phyloP scores from a whole-genome alignment of 2,329 filamentous ascomycete species.

The Parasarocladium wereldwijsianum region DNA sequence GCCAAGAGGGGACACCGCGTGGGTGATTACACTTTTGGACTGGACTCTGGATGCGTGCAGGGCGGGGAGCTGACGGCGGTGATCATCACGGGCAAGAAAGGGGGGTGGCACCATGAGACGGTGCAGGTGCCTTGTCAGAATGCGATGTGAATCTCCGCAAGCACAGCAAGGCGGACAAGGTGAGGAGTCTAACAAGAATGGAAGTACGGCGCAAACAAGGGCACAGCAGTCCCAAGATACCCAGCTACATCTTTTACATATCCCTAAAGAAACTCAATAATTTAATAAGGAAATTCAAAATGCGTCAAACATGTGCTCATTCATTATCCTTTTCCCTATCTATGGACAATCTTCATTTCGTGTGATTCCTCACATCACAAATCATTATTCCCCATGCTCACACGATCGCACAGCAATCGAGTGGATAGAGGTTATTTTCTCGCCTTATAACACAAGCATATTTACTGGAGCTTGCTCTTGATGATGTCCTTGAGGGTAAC shows the following conservation, averaged over 20 bases:
- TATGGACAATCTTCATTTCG: constrained; percentile 2
- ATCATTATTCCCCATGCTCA: constrained; percentile 1
- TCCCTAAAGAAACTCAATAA: not conserved
- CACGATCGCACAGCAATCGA: constrained; percentile 1
- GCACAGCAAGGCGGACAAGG: too few relatives aligned
- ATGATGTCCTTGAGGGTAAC: constrained; percentile 87
- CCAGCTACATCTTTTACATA: constrained; percentile 1
- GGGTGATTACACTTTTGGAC: constrained; percentile 59
- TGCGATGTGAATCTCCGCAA: too few relatives aligned
- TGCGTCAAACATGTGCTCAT: too few relatives aligned
- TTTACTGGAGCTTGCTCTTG: constrained; percentile 57
- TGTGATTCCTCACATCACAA: too few relatives aligned
- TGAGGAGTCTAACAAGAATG: too few relatives aligned
- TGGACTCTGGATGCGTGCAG: constrained; percentile 71
- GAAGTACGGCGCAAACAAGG: too few relatives aligned
- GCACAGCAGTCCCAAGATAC: too few relatives aligned
- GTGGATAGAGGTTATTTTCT: not conserved
- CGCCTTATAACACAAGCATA: too few relatives aligned
- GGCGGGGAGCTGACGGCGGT: constrained; percentile 65
- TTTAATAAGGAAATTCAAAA: too few relatives aligned
- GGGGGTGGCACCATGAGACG: constrained; percentile 19
- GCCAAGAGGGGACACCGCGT: constrained; percentile 49
- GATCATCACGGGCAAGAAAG: constrained; percentile 43
- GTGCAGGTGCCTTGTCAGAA: constrained; percentile 26
- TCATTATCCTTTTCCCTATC: not conserved